A percentile compares a stretch with the other conserved stretches of the same genome.
Conservation (phyloP, 1,139 yeast genomes). For the Kazachstania sp. region DNA sequence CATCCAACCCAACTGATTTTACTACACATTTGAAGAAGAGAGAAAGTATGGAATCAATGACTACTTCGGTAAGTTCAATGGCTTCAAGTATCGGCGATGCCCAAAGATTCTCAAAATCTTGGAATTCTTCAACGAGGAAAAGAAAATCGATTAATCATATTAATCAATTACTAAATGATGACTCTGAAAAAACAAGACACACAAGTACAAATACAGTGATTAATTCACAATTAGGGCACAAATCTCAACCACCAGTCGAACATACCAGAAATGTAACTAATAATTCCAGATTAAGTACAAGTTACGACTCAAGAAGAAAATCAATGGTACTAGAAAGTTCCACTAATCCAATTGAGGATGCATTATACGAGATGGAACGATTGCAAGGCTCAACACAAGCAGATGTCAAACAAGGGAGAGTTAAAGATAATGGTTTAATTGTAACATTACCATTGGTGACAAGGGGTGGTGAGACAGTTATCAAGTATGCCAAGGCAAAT, state of each 20-base stretch:
- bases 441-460: conserved; percentile 24
- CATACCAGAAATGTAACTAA: not conserved
- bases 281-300: not conserved
- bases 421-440: conserved; percentile 22
- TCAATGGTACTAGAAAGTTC: conserved; percentile 20
- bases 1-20: conserved; percentile 30
- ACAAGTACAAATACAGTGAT: conserved; percentile 13
- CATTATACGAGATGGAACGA: conserved; percentile 24
- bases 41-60: conserved; percentile 28
- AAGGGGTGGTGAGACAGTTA: conserved; percentile 19
- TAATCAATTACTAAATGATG: conserved; percentile 4
- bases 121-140: conserved; percentile 29
- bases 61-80: conserved; percentile 29
- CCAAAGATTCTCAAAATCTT: conserved; percentile 30
- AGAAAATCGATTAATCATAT: conserved; percentile 26
- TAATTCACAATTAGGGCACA: not conserved
- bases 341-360: conserved; percentile 22
- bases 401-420: conserved; percentile 15
- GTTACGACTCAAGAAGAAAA: conserved; percentile 13
- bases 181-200: conserved; percentile 6
- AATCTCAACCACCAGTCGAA: not conserved
- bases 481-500: conserved; percentile 27
- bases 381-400: conserved; percentile 14
- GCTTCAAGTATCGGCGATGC: conserved; percentile 29
- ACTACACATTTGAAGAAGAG: conserved; percentile 20